Percentiles rank a stretch among this genome's conserved stretches.
These are phyloP conservation scores for Quercus agrifolia DNA, from an alignment of 306 rosid species.

Conservation along the genomic window DNA sequence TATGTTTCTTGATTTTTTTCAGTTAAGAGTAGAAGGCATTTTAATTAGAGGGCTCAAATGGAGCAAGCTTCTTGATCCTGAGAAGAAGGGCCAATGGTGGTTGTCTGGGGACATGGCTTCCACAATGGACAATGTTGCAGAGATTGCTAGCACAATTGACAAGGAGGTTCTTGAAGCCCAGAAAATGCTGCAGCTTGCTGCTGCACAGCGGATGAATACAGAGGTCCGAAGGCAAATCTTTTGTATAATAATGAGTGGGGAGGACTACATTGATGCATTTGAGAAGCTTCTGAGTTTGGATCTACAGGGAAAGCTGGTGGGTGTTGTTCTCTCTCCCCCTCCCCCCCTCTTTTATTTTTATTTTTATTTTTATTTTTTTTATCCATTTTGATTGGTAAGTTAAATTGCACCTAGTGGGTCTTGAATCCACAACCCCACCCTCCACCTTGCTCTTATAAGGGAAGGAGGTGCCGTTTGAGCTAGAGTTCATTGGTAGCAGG, in stretches of 20 bases:
- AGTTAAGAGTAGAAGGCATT: constrained; percentile 65
- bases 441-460: no score
- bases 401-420: no score
- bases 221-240: constrained; percentile 87
- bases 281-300: constrained; percentile 92
- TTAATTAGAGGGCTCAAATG: constrained; percentile 76
- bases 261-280: constrained; percentile 88
- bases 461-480: no score
- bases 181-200: constrained; percentile 81
- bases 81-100: constrained; percentile 97
- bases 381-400: not conserved
- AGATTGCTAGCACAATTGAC: constrained; percentile 76
- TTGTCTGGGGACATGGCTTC: constrained; percentile 55
- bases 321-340: not conserved
- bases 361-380: not conserved
- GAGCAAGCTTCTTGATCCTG: constrained; percentile 79
- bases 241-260: constrained; percentile 91
- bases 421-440: no score
- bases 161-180: constrained; percentile 79
- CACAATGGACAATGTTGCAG: constrained; percentile 48
- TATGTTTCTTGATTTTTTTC: constrained; percentile 30
- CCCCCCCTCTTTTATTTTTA: not conserved
- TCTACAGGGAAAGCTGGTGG: constrained; percentile 84
- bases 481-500: constrained; percentile 43
- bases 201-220: constrained; percentile 92